Conservation (phyloP, 805 yeast species). For the Wickerhamiella bombiphila region DNA sequence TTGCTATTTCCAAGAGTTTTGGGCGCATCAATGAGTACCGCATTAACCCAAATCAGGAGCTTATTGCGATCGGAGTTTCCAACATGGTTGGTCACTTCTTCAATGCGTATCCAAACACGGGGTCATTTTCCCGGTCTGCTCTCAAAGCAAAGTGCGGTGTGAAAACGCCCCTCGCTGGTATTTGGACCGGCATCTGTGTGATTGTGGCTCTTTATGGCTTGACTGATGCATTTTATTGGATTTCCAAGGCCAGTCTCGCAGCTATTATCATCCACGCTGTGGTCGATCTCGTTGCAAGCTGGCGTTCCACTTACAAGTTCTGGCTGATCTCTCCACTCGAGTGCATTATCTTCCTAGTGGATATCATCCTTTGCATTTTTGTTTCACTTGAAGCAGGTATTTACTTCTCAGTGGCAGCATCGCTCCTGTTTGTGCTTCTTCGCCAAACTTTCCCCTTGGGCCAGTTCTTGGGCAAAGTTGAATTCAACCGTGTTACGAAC, state of each 20-base stretch:
- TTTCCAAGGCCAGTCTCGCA: slow-evolving; percentile 75
- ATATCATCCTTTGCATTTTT: slow-evolving; percentile 62
- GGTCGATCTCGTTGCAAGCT: slow-evolving; percentile 59
- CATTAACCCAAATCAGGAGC: slow-evolving; percentile 83
- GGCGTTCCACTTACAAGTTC: slow-evolving; percentile 33
- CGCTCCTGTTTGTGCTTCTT: slow-evolving; percentile 57
- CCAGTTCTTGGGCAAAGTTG: slow-evolving; percentile 63
- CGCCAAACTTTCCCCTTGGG: slow-evolving; percentile 72
- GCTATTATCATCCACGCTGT: slow-evolving; percentile 93
- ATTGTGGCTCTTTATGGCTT: slow-evolving; percentile 72
- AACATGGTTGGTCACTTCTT: slow-evolving; percentile 85
- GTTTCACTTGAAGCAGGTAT: slow-evolving; percentile 76
- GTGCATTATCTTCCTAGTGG: slow-evolving; percentile 53
- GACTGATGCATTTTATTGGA: slow-evolving; percentile 71
- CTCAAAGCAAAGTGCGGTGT: slow-evolving; percentile 92
- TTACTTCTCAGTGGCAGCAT: slow-evolving; percentile 79
- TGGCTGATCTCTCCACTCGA: slow-evolving; percentile 68
- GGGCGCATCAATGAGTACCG: slow-evolving; percentile 87
- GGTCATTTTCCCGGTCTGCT: slow-evolving; percentile 90
- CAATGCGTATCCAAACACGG: slow-evolving; percentile 90
- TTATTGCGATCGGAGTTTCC: slow-evolving; percentile 84
- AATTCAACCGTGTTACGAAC: slow-evolving; percentile 56
- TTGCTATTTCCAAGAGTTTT: slow-evolving; percentile 84
- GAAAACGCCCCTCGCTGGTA: slow-evolving; percentile 84
- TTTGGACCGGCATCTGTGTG: slow-evolving; percentile 80